Conservation (phyloP, 768 basidiomycete genomes). For the Boletus eberwhitei region DNA sequence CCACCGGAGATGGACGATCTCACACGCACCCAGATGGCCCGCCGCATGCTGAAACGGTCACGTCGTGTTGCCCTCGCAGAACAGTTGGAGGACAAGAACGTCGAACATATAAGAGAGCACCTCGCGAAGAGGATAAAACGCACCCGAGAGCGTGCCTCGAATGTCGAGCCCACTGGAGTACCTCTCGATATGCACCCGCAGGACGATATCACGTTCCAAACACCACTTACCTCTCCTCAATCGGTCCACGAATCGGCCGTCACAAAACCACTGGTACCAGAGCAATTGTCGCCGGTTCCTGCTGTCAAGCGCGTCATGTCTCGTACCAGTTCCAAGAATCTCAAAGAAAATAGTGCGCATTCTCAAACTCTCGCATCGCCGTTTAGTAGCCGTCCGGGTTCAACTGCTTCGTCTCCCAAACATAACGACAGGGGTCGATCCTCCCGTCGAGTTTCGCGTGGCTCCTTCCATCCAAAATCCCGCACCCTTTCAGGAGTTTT, state of each 20-base stretch:
- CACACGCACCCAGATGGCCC: conserved; percentile 39
- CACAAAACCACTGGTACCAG: conserved; percentile 23
- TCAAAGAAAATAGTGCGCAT: conserved; percentile 37
- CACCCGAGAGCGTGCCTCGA: conserved; percentile 11
- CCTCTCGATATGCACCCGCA: conserved; percentile 5
- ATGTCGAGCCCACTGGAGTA: neutral
- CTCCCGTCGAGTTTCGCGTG: conserved; percentile 15
- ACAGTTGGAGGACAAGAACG: conserved; percentile 20
- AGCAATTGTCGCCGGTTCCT: conserved; percentile 45
- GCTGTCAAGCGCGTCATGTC: conserved; percentile 32
- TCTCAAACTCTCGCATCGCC: conserved; percentile 40
- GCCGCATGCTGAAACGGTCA: conserved; percentile 47
- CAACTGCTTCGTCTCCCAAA: conserved; percentile 37
- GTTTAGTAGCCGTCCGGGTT: conserved; percentile 44
- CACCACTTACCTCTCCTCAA: conserved; percentile 25
- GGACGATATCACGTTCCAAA: conserved; percentile 24
- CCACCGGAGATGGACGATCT: conserved; percentile 30
- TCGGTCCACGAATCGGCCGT: conserved; percentile 23
- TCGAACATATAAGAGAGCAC: conserved; percentile 19
- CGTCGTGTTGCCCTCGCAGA: conserved; percentile 33
- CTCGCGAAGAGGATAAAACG: conserved; percentile 35
- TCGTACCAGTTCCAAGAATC: conserved; percentile 38
- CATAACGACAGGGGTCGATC: conserved; percentile 11
- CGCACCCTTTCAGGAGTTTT: conserved; percentile 37
- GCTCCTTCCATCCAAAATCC: conserved; percentile 32